Percentiles rank a stretch among this genome's conserved stretches.
These are phyloP conservation scores for Cryptomeria japonica DNA, from an alignment of 75 land plant genomes.

Conservation along the genomic window DNA sequence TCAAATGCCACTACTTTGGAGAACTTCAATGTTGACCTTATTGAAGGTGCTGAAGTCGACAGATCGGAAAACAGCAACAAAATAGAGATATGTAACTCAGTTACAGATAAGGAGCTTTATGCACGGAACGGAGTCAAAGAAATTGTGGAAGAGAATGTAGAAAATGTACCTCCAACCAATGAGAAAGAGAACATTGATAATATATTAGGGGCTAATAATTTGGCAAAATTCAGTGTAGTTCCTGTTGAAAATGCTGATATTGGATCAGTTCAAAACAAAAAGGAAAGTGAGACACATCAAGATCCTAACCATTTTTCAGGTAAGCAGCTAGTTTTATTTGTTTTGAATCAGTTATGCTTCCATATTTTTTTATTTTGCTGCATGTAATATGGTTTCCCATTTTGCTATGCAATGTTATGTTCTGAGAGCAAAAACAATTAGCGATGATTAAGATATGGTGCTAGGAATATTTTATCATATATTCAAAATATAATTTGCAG, in stretches of 20 bases:
- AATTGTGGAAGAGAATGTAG: not conserved
- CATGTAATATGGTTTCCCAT: not conserved
- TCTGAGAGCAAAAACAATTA: not conserved
- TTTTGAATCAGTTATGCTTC: not conserved
- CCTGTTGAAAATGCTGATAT: not conserved
- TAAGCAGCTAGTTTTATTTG: not conserved
- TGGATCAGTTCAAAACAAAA: not conserved
- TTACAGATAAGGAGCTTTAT: not conserved
- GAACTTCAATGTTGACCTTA: not conserved
- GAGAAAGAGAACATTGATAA: not conserved
- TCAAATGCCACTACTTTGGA: not conserved
- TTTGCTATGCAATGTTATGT: not conserved
- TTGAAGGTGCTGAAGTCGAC: not conserved
- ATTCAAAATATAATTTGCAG: not conserved
- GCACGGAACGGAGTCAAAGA: not conserved
- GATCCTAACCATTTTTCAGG: not conserved
- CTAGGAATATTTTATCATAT: not conserved
- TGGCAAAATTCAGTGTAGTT: not conserved
- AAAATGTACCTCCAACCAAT: not conserved
- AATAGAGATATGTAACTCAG: not conserved
- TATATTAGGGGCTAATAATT: not conserved
- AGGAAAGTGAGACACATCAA: not conserved
- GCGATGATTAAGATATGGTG: not conserved
- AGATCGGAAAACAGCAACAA: not conserved
- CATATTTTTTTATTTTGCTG: not conserved